A percentile compares a stretch with the other conserved stretches of the same genome.
Evolutionary conservation across 139 green algal species (phyloP).

Genomic region (Eudorina sp.): DNA sequence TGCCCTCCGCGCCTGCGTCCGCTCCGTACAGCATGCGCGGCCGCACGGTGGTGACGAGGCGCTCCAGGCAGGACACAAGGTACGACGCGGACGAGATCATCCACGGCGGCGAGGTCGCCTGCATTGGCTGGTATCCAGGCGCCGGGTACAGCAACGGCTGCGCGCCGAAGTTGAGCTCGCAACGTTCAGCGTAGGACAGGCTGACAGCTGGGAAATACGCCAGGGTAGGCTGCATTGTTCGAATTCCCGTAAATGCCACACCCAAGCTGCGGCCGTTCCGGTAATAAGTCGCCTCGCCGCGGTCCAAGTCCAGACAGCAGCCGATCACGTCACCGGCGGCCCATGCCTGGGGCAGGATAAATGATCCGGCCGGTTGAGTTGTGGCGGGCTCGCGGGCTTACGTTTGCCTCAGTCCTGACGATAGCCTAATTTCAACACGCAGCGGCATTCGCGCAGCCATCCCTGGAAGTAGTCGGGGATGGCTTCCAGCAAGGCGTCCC

Average conservation of each 20-base stretch:
- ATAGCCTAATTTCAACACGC: too few relatives aligned
- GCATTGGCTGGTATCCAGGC: conserved; percentile 79
- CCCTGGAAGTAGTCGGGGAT: too few relatives aligned
- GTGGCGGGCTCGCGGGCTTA: too few relatives aligned
- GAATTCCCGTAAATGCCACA: conserved; percentile 80
- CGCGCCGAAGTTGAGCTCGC: conserved; percentile 87
- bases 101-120: conserved; percentile 56
- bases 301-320: conserved; percentile 89
- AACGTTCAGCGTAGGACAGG: conserved; percentile 84
- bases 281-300: conserved; percentile 82
- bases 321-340: conserved; percentile 90
- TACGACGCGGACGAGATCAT: conserved; percentile 55
- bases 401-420: too few relatives aligned
- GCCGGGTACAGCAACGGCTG: conserved; percentile 84
- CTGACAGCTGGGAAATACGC: conserved; percentile 90
- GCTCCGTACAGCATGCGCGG: background rate
- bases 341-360: conserved; percentile 25
- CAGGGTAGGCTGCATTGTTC: conserved; percentile 63
- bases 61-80: conserved; percentile 70
- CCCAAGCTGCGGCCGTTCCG: conserved; percentile 89
- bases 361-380: too few relatives aligned
- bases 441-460: too few relatives aligned
- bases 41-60: conserved; percentile 59
- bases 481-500: too few relatives aligned
- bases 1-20: background rate